A percentile compares a stretch with the other conserved stretches of the same genome.
Conservation (phyloP, 1,284 basidiomycete genomes). For the Austroboletus rostrupii region DNA sequence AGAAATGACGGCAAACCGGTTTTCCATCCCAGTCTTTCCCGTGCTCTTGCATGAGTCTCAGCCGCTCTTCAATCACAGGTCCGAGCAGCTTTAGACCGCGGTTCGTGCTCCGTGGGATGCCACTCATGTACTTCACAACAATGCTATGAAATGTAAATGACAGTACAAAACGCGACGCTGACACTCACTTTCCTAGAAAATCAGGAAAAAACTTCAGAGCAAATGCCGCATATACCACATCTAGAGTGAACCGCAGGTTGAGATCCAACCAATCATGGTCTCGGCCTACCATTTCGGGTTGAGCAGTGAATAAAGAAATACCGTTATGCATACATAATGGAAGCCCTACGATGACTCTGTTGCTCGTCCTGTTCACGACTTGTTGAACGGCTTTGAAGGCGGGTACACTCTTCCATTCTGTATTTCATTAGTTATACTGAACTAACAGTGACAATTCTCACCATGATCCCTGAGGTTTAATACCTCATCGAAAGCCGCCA, state of each 20-base stretch:
- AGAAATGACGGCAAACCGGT: slow-evolving; percentile 31
- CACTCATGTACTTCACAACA: not conserved
- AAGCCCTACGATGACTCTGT: slow-evolving; percentile 37
- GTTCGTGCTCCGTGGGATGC: not conserved
- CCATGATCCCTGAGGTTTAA: slow-evolving; percentile 12
- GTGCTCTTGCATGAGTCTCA: slow-evolving; percentile 26
- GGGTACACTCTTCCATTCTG: slow-evolving; percentile 28
- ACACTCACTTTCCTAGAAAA: slow-evolving; percentile 36
- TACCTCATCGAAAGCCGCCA: slow-evolving; percentile 24
- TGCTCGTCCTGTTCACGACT: slow-evolving; percentile 31
- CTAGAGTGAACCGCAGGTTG: slow-evolving; percentile 31
- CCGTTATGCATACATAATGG: slow-evolving; percentile 32
- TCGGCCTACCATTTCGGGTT: not conserved
- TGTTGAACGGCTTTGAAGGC: slow-evolving; percentile 15
- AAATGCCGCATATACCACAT: slow-evolving; percentile 26
- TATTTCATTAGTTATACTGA: not conserved
- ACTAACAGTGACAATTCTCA: not conserved
- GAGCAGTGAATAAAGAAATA: not conserved
- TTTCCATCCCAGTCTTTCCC: slow-evolving; percentile 37
- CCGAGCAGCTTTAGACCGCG: slow-evolving; percentile 26
- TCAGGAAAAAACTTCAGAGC: slow-evolving; percentile 36
- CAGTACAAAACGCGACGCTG: not conserved
- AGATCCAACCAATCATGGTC: slow-evolving; percentile 35
- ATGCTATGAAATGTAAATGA: too few relatives aligned
- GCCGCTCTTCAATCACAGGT: slow-evolving; percentile 36